A percentile compares a stretch with the other conserved stretches of the same genome.
These are phyloP conservation scores for Triangularia setosa DNA, from an alignment of 2,329 filamentous ascomycete species.

Conservation along the genomic window DNA sequence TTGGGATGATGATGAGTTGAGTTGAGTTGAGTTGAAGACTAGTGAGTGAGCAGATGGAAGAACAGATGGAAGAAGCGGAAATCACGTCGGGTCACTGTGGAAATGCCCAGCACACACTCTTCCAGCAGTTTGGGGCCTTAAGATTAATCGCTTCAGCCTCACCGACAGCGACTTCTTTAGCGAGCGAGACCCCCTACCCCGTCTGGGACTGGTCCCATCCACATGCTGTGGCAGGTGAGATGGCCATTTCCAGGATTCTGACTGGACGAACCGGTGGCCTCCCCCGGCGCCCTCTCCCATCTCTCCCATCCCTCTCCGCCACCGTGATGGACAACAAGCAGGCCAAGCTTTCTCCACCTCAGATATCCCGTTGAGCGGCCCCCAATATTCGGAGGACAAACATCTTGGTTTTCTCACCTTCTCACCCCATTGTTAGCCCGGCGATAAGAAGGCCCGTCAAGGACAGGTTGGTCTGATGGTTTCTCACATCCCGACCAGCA, in stretches of 20 bases:
- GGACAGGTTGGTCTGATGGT: not conserved
- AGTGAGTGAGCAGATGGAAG: not conserved
- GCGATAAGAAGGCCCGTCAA: not conserved
- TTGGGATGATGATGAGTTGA: not conserved
- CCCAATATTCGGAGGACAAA: not conserved
- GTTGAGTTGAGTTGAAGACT: not conserved
- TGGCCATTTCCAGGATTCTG: not conserved
- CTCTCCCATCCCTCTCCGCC: not conserved
- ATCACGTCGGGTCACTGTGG: constrained; percentile 7
- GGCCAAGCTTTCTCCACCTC: not conserved
- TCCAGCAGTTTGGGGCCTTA: constrained; percentile 6
- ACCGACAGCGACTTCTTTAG: constrained; percentile 5
- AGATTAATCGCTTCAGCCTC: constrained; percentile 9
- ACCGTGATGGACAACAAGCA: not conserved
- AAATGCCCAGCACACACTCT: constrained; percentile 4
- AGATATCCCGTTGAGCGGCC: not conserved
- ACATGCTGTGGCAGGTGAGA: constrained; percentile 3
- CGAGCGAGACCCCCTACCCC: constrained; percentile 3
- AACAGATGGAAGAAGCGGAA: not conserved
- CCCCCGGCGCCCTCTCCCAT: not conserved
- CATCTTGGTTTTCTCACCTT: not conserved
- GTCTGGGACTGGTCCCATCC: constrained; percentile 3
- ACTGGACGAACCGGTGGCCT: constrained; percentile 7
- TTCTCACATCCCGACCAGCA: not conserved
- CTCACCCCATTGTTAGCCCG: not conserved